Conservation (phyloP, 331 rosid genomes). For the Saraca asoca region DNA sequence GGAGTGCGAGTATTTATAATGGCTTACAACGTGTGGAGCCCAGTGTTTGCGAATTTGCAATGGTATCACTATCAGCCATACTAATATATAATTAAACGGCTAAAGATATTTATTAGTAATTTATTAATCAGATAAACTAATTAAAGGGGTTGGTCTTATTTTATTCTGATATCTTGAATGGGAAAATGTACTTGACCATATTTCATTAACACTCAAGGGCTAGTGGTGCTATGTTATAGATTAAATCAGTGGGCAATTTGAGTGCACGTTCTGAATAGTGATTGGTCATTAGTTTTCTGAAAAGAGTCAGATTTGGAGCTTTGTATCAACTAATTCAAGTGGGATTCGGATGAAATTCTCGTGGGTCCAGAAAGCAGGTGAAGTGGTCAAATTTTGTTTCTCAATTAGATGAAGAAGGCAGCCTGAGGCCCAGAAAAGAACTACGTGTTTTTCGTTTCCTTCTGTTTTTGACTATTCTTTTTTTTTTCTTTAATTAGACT, state of each 20-base stretch:
- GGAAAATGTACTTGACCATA: background rate
- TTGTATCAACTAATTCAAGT: slow-evolving; percentile 9
- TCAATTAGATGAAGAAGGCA: background rate
- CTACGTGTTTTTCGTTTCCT: too few species aligned
- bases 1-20: slow-evolving; percentile 53
- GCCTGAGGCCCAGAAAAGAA: background rate
- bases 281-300: slow-evolving; percentile 25
- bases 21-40: slow-evolving; percentile 45
- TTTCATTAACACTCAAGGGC: background rate
- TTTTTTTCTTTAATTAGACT: too few species aligned
- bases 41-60: background rate
- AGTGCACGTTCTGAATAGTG: background rate
- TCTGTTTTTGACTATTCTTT: too few species aligned
- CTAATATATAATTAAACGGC: too few species aligned
- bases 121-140: background rate
- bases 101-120: background rate
- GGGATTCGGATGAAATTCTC: background rate
- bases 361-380: slow-evolving; percentile 14
- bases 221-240: background rate
- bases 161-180: background rate
- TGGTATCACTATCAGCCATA: slow-evolving; percentile 5
- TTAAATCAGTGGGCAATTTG: background rate
- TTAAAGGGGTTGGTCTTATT: background rate
- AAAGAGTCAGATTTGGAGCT: background rate
- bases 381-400: slow-evolving; percentile 6